Evolutionary conservation across 768 basidiomycete genomes (phyloP).

Genomic region (Amanita thiersii): DNA sequence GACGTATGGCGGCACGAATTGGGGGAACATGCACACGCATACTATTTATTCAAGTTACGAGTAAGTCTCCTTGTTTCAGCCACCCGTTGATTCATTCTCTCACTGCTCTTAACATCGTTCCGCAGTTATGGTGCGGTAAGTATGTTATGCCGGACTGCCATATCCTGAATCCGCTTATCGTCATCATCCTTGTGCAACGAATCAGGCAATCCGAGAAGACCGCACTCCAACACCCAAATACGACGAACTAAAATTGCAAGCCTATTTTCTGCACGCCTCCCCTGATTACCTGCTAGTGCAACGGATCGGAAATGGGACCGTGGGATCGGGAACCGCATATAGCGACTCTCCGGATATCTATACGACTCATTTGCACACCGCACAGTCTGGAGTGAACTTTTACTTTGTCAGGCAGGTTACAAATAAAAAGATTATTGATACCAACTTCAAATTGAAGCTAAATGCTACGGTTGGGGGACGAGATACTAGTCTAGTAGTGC

Average conservation of each 20-base stretch:
- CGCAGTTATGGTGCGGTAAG: slow-evolving; percentile 21
- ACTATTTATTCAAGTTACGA: slow-evolving; percentile 31
- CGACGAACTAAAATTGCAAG: slow-evolving; percentile 57
- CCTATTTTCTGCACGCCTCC: slow-evolving; percentile 57
- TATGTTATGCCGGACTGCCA: too few species aligned
- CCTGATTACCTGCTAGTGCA: slow-evolving; percentile 60
- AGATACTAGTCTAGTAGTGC: slow-evolving; percentile 29
- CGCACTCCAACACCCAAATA: slow-evolving; percentile 49
- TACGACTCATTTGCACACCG: slow-evolving; percentile 47
- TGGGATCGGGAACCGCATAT: slow-evolving; percentile 26
- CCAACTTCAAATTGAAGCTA: slow-evolving; percentile 30
- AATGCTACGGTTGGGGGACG: slow-evolving; percentile 36
- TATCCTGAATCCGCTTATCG: neutral
- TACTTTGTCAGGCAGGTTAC: slow-evolving; percentile 48
- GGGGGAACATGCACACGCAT: slow-evolving; percentile 28
- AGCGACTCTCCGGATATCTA: slow-evolving; percentile 37
- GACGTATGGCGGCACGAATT: slow-evolving; percentile 32
- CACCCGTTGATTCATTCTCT: neutral
- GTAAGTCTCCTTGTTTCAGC: slow-evolving; percentile 13
- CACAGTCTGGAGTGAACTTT: slow-evolving; percentile 44
- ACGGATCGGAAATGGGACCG: slow-evolving; percentile 45
- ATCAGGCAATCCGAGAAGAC: slow-evolving; percentile 49
- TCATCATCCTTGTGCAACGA: neutral
- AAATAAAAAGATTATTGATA: slow-evolving; percentile 39
- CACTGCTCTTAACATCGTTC: neutral